These are phyloP conservation scores for Yarrowia sp. DNA, from an alignment of 805 yeast genomes.

Conservation along the genomic window DNA sequence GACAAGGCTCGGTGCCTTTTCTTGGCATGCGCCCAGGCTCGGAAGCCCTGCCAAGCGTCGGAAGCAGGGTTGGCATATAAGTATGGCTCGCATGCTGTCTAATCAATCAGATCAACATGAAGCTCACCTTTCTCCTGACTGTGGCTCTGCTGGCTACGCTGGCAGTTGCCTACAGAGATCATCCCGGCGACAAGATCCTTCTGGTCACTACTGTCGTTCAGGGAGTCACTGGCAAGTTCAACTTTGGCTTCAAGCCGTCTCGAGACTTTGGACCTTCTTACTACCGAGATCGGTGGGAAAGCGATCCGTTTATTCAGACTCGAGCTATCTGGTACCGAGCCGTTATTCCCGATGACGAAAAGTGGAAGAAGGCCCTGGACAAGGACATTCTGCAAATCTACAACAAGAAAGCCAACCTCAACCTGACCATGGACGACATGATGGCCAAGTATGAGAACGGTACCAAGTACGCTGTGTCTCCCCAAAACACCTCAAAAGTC, in stretches of 20 bases:
- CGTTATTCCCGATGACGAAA: not conserved
- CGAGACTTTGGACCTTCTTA: constrained; percentile 38
- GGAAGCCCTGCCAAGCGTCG: not conserved
- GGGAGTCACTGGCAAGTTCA: not conserved
- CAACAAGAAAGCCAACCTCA: not conserved
- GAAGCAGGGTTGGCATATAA: not conserved
- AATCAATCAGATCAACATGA: not conserved
- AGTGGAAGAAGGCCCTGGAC: not conserved
- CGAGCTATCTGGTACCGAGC: not conserved
- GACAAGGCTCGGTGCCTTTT: not conserved
- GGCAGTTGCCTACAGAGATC: not conserved
- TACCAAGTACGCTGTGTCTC: not conserved
- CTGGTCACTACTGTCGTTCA: not conserved
- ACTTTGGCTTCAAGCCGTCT: constrained; percentile 59
- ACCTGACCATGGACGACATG: not conserved
- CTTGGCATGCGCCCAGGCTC: not conserved
- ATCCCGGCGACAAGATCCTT: not conserved
- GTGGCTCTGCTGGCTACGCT: not conserved
- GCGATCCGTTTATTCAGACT: not conserved
- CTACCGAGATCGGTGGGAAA: not conserved
- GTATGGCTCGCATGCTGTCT: not conserved
- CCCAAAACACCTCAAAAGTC: not conserved
- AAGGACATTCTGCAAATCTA: not conserved
- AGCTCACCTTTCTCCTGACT: too few relatives aligned
- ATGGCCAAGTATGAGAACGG: constrained; percentile 4